phyloP scores from a whole-genome alignment of 2,329 filamentous ascomycete genomes.

The Phialocephala subalpina region DNA sequence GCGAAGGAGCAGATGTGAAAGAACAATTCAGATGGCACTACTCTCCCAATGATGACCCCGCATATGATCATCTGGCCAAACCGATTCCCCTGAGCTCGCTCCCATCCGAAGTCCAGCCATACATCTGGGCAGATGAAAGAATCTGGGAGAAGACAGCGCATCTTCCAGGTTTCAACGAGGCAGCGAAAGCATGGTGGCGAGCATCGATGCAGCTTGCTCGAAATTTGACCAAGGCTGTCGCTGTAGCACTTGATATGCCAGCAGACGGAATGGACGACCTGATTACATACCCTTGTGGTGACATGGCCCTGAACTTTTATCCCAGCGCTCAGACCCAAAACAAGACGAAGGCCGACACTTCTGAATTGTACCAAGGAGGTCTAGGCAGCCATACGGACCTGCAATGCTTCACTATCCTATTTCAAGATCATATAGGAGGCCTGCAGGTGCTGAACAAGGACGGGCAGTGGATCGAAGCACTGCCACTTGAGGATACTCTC shows the following conservation, averaged over 20 bases:
- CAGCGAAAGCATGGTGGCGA: background rate
- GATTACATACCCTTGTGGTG: background rate
- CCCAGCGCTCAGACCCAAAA: background rate
- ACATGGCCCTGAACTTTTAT: conserved; percentile 10
- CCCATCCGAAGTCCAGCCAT: background rate
- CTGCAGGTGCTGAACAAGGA: conserved; percentile 5
- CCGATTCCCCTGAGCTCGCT: background rate
- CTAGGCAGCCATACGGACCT: conserved; percentile 1
- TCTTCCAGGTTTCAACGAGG: background rate
- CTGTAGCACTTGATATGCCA: background rate
- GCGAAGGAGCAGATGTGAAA: conserved; percentile 7
- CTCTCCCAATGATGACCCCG: background rate
- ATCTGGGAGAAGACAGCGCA: background rate
- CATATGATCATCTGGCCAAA: background rate
- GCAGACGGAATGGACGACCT: background rate
- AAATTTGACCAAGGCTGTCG: background rate
- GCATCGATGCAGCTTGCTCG: background rate
- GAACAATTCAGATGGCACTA: conserved; percentile 13
- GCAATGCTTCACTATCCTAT: conserved; percentile 11
- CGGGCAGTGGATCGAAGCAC: conserved; percentile 2
- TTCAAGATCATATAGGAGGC: conserved; percentile 5
- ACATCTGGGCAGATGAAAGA: conserved; percentile 8
- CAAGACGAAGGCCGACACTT: background rate
- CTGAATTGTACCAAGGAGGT: background rate
- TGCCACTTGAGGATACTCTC: background rate